Evolutionary conservation across 2,329 filamentous ascomycete species (phyloP).

Genomic region (Mariannaea elegans): DNA sequence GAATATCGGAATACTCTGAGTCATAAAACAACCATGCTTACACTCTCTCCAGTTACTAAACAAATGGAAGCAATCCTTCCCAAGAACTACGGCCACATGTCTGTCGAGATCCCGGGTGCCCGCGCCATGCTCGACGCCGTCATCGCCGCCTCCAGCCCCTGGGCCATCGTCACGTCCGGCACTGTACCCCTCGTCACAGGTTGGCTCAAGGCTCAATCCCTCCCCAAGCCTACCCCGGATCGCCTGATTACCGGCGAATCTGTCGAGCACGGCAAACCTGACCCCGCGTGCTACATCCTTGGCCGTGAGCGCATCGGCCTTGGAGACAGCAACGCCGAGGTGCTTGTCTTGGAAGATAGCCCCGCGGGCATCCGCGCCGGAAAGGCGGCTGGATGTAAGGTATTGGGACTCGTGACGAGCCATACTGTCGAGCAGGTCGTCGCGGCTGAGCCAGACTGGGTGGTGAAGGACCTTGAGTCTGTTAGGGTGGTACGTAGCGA

Average conservation of each 20-base stretch:
- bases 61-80: conserved; percentile 82
- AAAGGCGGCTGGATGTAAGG: conserved; percentile 85
- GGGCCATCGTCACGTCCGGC: conserved; percentile 88
- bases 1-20: conserved; percentile 1
- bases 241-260: conserved; percentile 80
- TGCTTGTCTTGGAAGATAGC: conserved; percentile 89
- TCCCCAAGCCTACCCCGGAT: conserved; percentile 65
- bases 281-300: conserved; percentile 77
- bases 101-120: conserved; percentile 86
- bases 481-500: conserved; percentile 69
- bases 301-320: conserved; percentile 70
- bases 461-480: conserved; percentile 81
- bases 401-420: conserved; percentile 85
- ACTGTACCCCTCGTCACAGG: conserved; percentile 73
- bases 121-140: conserved; percentile 74
- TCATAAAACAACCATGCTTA: conserved; percentile 20
- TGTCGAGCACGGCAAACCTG: conserved; percentile 78
- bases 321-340: conserved; percentile 54
- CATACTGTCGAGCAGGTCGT: conserved; percentile 77
- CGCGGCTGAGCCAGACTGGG: conserved; percentile 85
- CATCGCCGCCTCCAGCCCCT: conserved; percentile 69
- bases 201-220: conserved; percentile 74
- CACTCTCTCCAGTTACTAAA: conserved; percentile 70
- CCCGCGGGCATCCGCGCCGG: conserved; percentile 85
- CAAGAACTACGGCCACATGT: conserved; percentile 77